Evolutionary conservation across 208 protist species (phyloP).

Genomic region (Histomonas meleagridis): DNA sequence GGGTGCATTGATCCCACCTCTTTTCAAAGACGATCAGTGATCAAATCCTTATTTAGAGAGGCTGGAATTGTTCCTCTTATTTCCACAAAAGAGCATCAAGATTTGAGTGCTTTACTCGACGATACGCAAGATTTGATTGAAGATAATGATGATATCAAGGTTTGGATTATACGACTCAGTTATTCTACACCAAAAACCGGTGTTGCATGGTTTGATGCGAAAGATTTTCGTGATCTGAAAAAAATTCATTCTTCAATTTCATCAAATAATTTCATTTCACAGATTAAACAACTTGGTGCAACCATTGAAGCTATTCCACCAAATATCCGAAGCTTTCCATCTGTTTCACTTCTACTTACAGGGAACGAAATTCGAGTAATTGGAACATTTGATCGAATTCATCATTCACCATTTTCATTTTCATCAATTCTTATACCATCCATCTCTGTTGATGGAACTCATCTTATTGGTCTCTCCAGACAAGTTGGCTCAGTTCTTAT

Average conservation of each 20-base stretch:
- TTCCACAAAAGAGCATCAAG: neutral
- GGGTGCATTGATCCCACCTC: neutral
- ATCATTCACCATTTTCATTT: neutral
- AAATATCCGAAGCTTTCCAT: neutral
- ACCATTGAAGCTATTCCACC: neutral
- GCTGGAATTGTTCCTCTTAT: neutral
- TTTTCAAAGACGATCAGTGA: neutral
- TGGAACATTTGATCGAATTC: slow-evolving; percentile 1
- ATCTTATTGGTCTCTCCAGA: neutral
- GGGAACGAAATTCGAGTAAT: neutral
- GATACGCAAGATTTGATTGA: neutral
- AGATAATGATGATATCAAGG: neutral
- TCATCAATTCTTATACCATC: neutral
- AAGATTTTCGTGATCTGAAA: neutral
- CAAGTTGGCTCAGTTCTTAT: neutral
- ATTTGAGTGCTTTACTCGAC: neutral
- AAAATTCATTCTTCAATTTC: neutral
- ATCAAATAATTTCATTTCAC: neutral
- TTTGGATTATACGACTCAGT: neutral
- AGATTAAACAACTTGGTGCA: neutral
- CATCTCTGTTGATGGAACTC: neutral
- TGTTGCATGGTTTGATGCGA: neutral
- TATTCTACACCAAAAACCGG: neutral
- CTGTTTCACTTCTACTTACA: neutral
- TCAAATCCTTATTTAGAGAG: neutral